Percentiles rank a stretch among this genome's conserved stretches.
phyloP scores from a whole-genome alignment of 148 eudicot species.

The Camellia granthamiana region DNA sequence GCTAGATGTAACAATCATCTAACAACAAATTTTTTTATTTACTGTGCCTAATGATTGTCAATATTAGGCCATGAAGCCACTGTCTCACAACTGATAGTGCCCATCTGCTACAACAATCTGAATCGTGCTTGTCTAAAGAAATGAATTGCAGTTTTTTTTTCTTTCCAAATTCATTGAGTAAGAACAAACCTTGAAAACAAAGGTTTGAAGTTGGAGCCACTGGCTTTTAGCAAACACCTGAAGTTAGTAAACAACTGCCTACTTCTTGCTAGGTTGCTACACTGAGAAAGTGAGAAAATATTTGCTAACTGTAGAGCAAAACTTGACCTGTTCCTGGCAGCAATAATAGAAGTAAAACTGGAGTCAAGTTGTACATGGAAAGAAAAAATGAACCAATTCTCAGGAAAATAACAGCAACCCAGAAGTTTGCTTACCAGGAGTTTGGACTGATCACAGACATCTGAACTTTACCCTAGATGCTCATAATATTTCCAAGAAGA shows the following conservation, averaged over 20 bases:
- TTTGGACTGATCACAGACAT: not conserved
- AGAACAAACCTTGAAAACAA: constrained; percentile 8
- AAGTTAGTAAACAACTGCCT: not conserved
- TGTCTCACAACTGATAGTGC: not conserved
- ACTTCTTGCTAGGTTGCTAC: not conserved
- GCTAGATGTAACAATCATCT: not conserved
- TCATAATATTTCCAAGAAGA: not conserved
- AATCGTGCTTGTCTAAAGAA: not conserved
- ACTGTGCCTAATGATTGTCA: not conserved
- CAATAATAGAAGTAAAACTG: not conserved
- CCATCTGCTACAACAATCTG: not conserved
- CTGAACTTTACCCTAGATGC: not conserved
- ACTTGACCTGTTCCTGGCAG: constrained; percentile 8
- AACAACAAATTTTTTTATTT: not conserved
- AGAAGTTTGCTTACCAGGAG: not conserved
- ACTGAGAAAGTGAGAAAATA: not conserved
- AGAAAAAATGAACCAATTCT: not conserved
- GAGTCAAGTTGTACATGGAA: not conserved
- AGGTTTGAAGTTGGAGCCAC: not conserved
- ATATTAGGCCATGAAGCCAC: not conserved
- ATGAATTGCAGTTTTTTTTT: not conserved
- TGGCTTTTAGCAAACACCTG: not conserved
- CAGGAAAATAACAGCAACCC: not conserved
- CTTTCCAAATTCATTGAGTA: constrained; percentile 4
- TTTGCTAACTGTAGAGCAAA: not conserved